A percentile compares a stretch with the other conserved stretches of the same genome.
These are phyloP conservation scores for Eucalyptus cloeziana DNA, from an alignment of 345 rosid genomes.

Conservation along the genomic window DNA sequence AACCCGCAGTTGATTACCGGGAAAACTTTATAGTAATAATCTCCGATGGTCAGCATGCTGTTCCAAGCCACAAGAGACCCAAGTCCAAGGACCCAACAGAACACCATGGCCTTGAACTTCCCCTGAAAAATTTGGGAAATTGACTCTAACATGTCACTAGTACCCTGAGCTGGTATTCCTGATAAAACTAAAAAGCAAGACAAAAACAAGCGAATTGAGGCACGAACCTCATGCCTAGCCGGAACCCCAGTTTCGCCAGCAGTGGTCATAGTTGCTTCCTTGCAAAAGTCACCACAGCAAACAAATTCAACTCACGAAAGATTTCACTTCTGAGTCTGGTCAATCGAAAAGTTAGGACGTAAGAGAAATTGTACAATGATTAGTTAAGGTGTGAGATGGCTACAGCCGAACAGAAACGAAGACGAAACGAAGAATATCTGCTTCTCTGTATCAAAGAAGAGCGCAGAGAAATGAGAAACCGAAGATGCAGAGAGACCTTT, in stretches of 20 bases:
- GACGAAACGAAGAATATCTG: background rate
- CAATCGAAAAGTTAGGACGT: background rate
- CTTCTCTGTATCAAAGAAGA: background rate
- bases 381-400: background rate
- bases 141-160: background rate
- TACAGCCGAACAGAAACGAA: too few species aligned
- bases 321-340: background rate
- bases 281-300: background rate
- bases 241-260: conserved; percentile 1
- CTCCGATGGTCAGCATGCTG: conserved; percentile 72
- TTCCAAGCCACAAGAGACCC: conserved; percentile 77
- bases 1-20: conserved; percentile 14
- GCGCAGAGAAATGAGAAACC: background rate
- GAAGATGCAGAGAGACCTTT: background rate
- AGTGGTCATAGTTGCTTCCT: background rate
- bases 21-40: conserved; percentile 60
- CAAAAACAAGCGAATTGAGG: background rate
- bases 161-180: background rate
- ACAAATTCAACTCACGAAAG: background rate
- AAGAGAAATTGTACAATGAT: background rate
- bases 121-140: conserved; percentile 27
- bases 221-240: conserved; percentile 20
- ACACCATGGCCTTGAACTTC: conserved; percentile 33
- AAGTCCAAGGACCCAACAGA: conserved; percentile 75
- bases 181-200: background rate